Base-by-base conservation (phyloP, 2,329 filamentous ascomycete species). In the Diplodia intermedia region DNA sequence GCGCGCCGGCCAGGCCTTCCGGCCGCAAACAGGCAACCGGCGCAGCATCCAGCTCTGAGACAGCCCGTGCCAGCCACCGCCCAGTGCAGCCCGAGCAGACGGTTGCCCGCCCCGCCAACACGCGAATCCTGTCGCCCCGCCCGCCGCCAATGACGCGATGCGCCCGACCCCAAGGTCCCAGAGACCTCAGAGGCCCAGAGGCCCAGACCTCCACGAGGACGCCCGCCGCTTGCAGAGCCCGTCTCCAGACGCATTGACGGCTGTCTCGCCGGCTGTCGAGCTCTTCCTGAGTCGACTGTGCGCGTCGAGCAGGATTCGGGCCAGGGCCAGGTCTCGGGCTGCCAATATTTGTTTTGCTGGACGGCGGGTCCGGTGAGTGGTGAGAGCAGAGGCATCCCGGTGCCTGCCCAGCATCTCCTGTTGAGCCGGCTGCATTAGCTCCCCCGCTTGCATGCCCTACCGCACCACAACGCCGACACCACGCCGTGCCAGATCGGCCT, bases 361-460 rank as follows among this genome's bases (percentile, higher is more conserved):
- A n/a, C 15, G 56, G 29, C 31, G 38, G 52, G 52, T 6, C 29
- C 15, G 14, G 55, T 43, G 38, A 49, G 56, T 61, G 56, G 56
- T 61, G 56, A 47, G 36, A 43, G 56, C 56, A 9, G 23, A 23
- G 12, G 38, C 56, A 9, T 31, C 23, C 38, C 26, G 56, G 56
- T 61, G 56, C 56, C 56, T 61, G 56, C 56, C 56, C 38, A 61
- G 56, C 56, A 49, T 61, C 56, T 23, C 31, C 40, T 49, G 56
- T 61, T 61, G 56, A 61, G 56, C 26, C 15, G 9, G 23, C n/a
- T 61, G 56, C 56, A 61, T 61, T 61, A 61, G 56, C 56, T 26
- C 29, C 23, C 31, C 31, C 11, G 18, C 29, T 29, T n/a, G 55
- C 38, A 18, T 60, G 55, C 55, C 55, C 55, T 60, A 60, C 55